Evolutionary conservation across 1,284 basidiomycete genomes (phyloP).

Genomic region (Prillingera fragicola): DNA sequence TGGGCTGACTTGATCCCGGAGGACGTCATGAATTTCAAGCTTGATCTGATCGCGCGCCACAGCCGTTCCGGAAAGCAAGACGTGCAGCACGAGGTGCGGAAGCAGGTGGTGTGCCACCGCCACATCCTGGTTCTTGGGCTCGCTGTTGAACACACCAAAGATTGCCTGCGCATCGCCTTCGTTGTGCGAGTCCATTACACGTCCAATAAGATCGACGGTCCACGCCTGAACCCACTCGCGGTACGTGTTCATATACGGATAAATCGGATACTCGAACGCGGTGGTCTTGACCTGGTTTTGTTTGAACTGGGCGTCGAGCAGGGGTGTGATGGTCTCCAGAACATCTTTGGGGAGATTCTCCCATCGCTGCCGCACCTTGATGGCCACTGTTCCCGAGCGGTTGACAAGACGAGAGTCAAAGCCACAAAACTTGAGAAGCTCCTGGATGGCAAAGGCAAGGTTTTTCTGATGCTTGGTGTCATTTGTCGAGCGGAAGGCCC

Average conservation of each 20-base stretch:
- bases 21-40: constrained; percentile 70
- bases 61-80: constrained; percentile 69
- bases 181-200: constrained; percentile 33
- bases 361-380: constrained; percentile 70
- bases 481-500: constrained; percentile 87
- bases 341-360: constrained; percentile 69
- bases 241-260: constrained; percentile 69
- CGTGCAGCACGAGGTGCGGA: constrained; percentile 84
- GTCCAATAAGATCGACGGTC: constrained; percentile 78
- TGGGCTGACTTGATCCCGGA: constrained; percentile 77
- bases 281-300: constrained; percentile 48
- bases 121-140: constrained; percentile 82
- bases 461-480: constrained; percentile 88
- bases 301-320: constrained; percentile 70
- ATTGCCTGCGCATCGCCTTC: constrained; percentile 51
- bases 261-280: constrained; percentile 58
- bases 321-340: constrained; percentile 78
- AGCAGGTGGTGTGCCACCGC: constrained; percentile 83
- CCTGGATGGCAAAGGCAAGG: constrained; percentile 88
- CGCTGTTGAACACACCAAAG: constrained; percentile 73
- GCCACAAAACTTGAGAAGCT: constrained; percentile 79
- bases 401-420: constrained; percentile 58
- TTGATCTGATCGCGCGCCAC: constrained; percentile 63
- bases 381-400: constrained; percentile 53
- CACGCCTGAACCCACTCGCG: constrained; percentile 94